Base-by-base conservation (phyloP, 495 filamentous ascomycete species). In the Hyaloscypha variabilis region DNA sequence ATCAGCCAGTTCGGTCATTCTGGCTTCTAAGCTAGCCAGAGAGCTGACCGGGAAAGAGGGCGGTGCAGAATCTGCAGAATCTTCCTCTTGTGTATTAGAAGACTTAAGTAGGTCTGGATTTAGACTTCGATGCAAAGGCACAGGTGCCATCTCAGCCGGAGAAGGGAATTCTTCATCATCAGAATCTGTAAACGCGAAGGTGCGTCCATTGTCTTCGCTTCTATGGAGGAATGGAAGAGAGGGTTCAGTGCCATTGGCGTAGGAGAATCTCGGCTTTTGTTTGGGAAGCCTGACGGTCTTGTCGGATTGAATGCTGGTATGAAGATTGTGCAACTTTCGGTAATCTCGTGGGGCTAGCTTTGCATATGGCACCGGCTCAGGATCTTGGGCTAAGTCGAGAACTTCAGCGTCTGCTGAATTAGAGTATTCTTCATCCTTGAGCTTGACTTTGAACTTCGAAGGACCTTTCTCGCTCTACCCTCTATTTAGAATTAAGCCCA, bases 91-190 rank as follows among this genome's bases (percentile, higher is more conserved):
- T 21, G 5, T 8, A 2, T 68, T 25, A 19, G 49, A 24, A n/a
- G 25, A 53, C 3, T 42, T 42, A 54, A 62, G n/a, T 52, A 28
- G 2, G 30, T n/a, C 8, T 54, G 55, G 21, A 14, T 13, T 19
- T 46, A 4, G 39, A 17, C 4, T 14, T 46, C 17, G 39, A 46
- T 46, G 11, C 31, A 34, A 13, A 3, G 6, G 13, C 11, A 46
- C 19, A 46, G 0, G 11, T 46, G 39, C 39, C 39, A 46, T 14
- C n/a, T 63, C 64, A 26, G 76, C 78, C 29, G 77, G 75, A 10
- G 79, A 78, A 28, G 78, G 80, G n/a, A 83, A 65, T 58, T 80
- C 77, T 19, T 75, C 73, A 25, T 78, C 70, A n/a, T 65, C 54
- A 62, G 58, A 5, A 25, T 64, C 51, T 29, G 69, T 23, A 46